A percentile compares a stretch with the other conserved stretches of the same genome.
Conservation (phyloP, 2,329 filamentous ascomycete genomes). For the Gyromitra esculenta region DNA sequence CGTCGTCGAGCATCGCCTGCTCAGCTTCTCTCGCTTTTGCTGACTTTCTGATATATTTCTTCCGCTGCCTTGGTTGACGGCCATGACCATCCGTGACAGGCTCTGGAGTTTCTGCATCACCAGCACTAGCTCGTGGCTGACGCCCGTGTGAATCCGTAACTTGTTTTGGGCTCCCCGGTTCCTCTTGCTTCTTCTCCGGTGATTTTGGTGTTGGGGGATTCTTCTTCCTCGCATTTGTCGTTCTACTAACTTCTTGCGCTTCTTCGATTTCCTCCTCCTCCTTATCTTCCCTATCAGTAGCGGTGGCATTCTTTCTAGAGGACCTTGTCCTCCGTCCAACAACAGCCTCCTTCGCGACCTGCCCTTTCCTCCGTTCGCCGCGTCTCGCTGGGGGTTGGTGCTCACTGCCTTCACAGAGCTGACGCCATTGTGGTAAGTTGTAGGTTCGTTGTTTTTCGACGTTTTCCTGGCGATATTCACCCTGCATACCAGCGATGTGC, state of each 20-base stretch:
- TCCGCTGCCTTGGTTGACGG: constrained; percentile 74
- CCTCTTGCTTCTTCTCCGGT: constrained; percentile 62
- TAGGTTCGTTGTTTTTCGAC: constrained; percentile 96
- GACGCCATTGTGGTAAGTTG: constrained; percentile 95
- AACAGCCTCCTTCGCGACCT: constrained; percentile 58
- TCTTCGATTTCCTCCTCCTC: constrained; percentile 61
- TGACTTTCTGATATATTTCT: constrained; percentile 72
- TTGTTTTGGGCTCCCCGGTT: constrained; percentile 60
- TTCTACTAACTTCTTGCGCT: constrained; percentile 57
- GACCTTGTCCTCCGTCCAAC: constrained; percentile 54
- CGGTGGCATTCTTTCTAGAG: constrained; percentile 60
- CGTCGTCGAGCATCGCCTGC: constrained; percentile 64
- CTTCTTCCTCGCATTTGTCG: constrained; percentile 61
- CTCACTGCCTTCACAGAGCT: constrained; percentile 91
- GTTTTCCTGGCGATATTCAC: constrained; percentile 96
- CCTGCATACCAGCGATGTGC: constrained; percentile 95
- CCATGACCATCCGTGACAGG: constrained; percentile 64
- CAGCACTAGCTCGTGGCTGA: constrained; percentile 58
- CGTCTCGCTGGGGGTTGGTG: constrained; percentile 93
- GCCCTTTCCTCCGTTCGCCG: constrained; percentile 75
- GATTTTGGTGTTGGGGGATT: constrained; percentile 71
- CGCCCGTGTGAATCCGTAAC: constrained; percentile 49
- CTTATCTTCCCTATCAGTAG: constrained; percentile 59
- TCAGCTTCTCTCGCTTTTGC: constrained; percentile 55
- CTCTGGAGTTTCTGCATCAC: constrained; percentile 61